These are phyloP conservation scores for Nothomitra cinnamomea DNA, from an alignment of 2,329 filamentous ascomycete species.

Conservation along the genomic window DNA sequence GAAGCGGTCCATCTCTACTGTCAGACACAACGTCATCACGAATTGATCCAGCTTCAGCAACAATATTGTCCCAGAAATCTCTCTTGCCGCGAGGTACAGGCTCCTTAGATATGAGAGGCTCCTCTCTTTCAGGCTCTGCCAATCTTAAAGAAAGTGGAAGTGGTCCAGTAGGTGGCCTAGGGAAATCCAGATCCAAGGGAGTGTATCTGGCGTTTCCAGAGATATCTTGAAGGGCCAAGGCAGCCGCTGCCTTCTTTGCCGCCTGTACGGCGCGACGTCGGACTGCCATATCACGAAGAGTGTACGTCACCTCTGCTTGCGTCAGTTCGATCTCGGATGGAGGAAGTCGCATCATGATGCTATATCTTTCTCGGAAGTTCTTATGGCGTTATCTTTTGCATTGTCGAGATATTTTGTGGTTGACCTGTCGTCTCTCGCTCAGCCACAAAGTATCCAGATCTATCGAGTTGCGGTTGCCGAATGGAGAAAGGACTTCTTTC, in stretches of 20 bases:
- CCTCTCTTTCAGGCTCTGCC: not conserved
- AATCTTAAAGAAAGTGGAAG: not conserved
- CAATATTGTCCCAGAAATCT: not conserved
- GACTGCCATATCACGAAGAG: not conserved
- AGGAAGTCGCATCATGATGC: slow-evolving; percentile 4
- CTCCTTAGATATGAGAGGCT: not conserved
- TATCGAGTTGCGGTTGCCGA: no score
- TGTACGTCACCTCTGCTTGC: not conserved
- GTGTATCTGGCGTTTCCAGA: not conserved
- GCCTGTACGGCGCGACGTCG: not conserved
- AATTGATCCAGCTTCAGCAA: not conserved
- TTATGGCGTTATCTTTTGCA: no score
- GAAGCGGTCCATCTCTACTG: not conserved
- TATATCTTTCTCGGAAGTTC: not conserved
- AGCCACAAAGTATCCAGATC: no score
- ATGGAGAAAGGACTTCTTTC: no score
- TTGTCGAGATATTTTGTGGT: no score
- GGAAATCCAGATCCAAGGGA: not conserved
- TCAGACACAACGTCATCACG: not conserved
- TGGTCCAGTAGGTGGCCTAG: not conserved
- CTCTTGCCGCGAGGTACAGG: not conserved
- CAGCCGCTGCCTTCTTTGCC: not conserved
- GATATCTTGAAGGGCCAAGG: not conserved
- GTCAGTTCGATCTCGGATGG: slow-evolving; percentile 5
- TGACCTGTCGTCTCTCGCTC: no score